phyloP scores from a whole-genome alignment of 2,329 filamentous ascomycete species.

The Verticillium nonalfalfae region DNA sequence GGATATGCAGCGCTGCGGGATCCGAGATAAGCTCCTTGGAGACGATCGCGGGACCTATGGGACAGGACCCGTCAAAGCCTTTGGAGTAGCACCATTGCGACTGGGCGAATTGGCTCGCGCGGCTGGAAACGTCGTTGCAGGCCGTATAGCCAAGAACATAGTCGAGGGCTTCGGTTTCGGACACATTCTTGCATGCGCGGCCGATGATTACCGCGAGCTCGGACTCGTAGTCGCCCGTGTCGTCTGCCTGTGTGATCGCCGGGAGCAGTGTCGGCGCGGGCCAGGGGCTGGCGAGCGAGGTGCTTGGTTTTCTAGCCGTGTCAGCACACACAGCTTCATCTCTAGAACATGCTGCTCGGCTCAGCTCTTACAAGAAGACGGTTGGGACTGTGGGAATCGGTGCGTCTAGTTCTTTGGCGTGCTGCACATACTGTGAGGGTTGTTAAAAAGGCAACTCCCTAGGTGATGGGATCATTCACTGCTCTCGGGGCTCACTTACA shows the following conservation, averaged over 20 bases:
- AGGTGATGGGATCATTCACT: slow-evolving; percentile 6
- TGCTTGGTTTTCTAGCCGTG: slow-evolving; percentile 39
- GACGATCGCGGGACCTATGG: slow-evolving; percentile 45
- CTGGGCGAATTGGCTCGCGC: slow-evolving; percentile 47
- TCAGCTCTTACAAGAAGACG: slow-evolving; percentile 38
- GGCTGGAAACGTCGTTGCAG: slow-evolving; percentile 57
- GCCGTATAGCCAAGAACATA: slow-evolving; percentile 60
- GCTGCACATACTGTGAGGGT: slow-evolving; percentile 22
- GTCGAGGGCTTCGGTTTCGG: slow-evolving; percentile 47
- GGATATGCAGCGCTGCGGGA: slow-evolving; percentile 29
- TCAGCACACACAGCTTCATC: neutral
- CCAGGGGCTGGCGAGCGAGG: slow-evolving; percentile 48
- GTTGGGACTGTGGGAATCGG: slow-evolving; percentile 46
- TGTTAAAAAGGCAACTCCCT: neutral
- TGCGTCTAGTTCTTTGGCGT: slow-evolving; percentile 42
- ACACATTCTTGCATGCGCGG: slow-evolving; percentile 43
- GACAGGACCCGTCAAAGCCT: slow-evolving; percentile 49
- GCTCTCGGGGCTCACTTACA: slow-evolving; percentile 20
- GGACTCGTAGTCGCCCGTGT: slow-evolving; percentile 53
- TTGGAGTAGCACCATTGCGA: slow-evolving; percentile 53
- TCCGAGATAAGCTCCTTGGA: slow-evolving; percentile 34
- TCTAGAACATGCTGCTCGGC: too few species aligned
- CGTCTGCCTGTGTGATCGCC: slow-evolving; percentile 37
- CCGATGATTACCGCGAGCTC: slow-evolving; percentile 53
- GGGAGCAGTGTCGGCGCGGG: slow-evolving; percentile 44